phyloP scores from a whole-genome alignment of 495 filamentous ascomycete species.

The Pyronema omphalodes region DNA sequence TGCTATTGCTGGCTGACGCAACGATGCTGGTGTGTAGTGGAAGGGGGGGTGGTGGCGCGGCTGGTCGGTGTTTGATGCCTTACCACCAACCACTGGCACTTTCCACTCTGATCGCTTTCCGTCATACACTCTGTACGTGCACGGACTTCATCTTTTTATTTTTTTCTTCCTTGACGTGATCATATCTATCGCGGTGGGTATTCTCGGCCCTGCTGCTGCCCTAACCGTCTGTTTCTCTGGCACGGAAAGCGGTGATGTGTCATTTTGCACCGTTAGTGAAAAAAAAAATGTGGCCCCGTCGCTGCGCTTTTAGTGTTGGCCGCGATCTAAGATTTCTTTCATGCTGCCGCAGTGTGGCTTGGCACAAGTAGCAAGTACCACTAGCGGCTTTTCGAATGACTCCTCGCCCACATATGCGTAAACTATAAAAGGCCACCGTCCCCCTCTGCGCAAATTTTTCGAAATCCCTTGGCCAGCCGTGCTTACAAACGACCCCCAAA shows the following conservation, averaged over 20 bases:
- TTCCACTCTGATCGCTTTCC: too few species aligned
- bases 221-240: too few species aligned
- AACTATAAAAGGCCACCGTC: constrained; percentile 1
- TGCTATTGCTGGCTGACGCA: too few species aligned
- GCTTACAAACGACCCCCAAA: constrained; percentile 7
- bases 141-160: too few species aligned
- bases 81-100: too few species aligned
- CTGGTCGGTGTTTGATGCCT: too few species aligned
- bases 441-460: neutral
- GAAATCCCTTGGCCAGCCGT: constrained; percentile 4
- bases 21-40: too few species aligned
- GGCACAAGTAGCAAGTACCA: neutral
- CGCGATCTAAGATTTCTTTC: neutral
- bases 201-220: too few species aligned
- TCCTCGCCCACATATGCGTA: neutral
- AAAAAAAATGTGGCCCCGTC: neutral
- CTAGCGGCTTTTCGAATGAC: neutral
- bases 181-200: too few species aligned
- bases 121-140: too few species aligned
- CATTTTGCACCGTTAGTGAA: neutral
- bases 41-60: too few species aligned
- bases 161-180: too few species aligned
- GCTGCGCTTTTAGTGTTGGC: neutral
- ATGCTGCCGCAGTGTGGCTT: neutral
- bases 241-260: neutral